Evolutionary conservation across 106 monocot species (phyloP).

Genomic region (Dendrobium nobile): DNA sequence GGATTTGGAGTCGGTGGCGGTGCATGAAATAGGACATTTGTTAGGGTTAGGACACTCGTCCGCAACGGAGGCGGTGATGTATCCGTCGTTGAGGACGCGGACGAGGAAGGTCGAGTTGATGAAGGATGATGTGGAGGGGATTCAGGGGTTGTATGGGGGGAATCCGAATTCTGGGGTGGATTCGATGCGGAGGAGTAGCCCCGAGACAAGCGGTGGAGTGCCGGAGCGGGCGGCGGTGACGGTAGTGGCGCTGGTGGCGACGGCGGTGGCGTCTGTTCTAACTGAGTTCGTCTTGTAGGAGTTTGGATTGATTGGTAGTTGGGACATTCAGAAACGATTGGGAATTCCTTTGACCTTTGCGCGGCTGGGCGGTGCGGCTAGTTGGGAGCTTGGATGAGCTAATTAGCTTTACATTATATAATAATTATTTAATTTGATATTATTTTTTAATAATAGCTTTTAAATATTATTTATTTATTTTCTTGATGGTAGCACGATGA

Average conservation of each 20-base stretch:
- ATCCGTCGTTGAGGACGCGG: conserved; percentile 36
- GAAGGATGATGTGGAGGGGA: conserved; percentile 51
- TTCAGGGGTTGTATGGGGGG: conserved; percentile 75
- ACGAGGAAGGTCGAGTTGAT: conserved; percentile 55
- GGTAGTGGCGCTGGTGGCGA: not conserved
- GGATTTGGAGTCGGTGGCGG: conserved; percentile 91
- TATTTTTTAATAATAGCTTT: too few relatives aligned
- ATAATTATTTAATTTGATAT: too few relatives aligned
- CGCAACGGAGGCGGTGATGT: conserved; percentile 53
- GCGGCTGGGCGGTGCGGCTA: too few relatives aligned
- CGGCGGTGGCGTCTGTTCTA: too few relatives aligned
- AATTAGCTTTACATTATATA: too few relatives aligned
- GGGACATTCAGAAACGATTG: too few relatives aligned
- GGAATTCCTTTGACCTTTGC: too few relatives aligned
- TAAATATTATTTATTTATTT: too few relatives aligned
- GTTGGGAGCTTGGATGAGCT: too few relatives aligned
- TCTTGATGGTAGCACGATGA: too few relatives aligned
- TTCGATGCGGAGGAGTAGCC: not conserved
- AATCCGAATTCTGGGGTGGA: conserved; percentile 44
- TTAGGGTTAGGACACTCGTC: conserved; percentile 64
- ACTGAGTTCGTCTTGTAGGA: not conserved
- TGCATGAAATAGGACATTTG: conserved; percentile 86
- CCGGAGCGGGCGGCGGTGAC: not conserved
- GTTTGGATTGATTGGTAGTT: too few relatives aligned
- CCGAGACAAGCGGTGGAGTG: conserved; percentile 5